phyloP scores from a whole-genome alignment of 768 basidiomycete genomes.

The Collybia sp. region DNA sequence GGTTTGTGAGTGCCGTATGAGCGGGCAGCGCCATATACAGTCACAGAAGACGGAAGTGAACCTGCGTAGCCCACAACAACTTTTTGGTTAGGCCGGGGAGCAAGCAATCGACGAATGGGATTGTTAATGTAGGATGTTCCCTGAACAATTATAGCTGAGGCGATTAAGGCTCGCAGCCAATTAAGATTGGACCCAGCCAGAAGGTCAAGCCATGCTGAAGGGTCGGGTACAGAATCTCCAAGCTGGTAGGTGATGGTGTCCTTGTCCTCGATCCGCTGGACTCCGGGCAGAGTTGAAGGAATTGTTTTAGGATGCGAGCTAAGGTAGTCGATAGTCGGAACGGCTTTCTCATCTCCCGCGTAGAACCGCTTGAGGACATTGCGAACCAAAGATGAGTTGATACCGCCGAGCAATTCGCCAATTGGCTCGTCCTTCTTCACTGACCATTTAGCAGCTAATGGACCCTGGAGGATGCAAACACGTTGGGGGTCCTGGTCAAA shows the following conservation, averaged over 20 bases:
- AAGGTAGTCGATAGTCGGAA: constrained; percentile 87
- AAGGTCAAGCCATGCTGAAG: constrained; percentile 74
- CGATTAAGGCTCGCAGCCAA: constrained; percentile 86
- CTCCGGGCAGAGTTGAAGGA: constrained; percentile 29
- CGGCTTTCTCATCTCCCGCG: constrained; percentile 61
- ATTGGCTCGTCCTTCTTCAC: constrained; percentile 90
- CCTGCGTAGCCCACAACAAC: constrained; percentile 54
- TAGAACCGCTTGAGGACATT: constrained; percentile 80
- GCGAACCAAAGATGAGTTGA: constrained; percentile 71
- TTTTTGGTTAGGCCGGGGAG: constrained; percentile 76
- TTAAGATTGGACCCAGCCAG: constrained; percentile 77
- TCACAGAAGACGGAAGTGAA: constrained; percentile 52
- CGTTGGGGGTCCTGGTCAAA: constrained; percentile 99
- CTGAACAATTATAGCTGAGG: constrained; percentile 81
- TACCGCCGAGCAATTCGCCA: constrained; percentile 85
- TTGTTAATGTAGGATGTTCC: constrained; percentile 85
- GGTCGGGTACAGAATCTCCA: constrained; percentile 49
- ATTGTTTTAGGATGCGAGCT: constrained; percentile 34
- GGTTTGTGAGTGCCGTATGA: constrained; percentile 70
- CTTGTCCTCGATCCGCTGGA: constrained; percentile 36
- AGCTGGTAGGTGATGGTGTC: constrained; percentile 47
- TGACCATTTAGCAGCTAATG: constrained; percentile 88
- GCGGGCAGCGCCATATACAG: constrained; percentile 73
- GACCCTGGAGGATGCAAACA: constrained; percentile 96
- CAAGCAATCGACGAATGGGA: constrained; percentile 81